Percentiles rank a stretch among this genome's conserved stretches.
These are phyloP conservation scores for Nothophoma quercina DNA, from an alignment of 2,329 filamentous ascomycete genomes.

Conservation along the genomic window DNA sequence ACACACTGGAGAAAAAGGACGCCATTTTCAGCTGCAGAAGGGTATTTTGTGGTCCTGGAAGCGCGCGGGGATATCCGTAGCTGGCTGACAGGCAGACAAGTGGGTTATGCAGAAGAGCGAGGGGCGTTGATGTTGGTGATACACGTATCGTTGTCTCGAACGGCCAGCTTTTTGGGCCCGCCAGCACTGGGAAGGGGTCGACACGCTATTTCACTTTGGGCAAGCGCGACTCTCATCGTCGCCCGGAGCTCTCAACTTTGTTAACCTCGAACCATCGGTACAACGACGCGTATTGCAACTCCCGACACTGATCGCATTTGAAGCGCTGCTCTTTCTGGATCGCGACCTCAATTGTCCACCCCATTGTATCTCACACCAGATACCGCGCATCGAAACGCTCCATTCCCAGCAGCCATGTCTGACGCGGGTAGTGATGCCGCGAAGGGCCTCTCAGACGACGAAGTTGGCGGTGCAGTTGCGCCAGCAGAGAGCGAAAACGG, in stretches of 20 bases:
- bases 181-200: constrained; percentile 41
- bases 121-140: constrained; percentile 39
- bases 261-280: constrained; percentile 17
- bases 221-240: constrained; percentile 25
- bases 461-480: constrained; percentile 42
- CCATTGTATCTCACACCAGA: neutral
- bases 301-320: neutral
- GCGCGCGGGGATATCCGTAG: constrained; percentile 11
- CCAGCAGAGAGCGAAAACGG: constrained; percentile 42
- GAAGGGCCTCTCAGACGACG: constrained; percentile 43
- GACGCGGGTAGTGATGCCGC: constrained; percentile 31
- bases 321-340: neutral
- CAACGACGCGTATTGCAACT: constrained; percentile 15
- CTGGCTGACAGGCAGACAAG: constrained; percentile 21
- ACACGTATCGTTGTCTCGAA: constrained; percentile 35
- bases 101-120: constrained; percentile 31
- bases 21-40: constrained; percentile 39
- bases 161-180: constrained; percentile 35
- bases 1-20: constrained; percentile 54
- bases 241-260: constrained; percentile 35
- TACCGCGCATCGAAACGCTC: constrained; percentile 9
- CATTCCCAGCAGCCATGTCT: constrained; percentile 43
- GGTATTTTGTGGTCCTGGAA: constrained; percentile 14
- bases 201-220: constrained; percentile 31
- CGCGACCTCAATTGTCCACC: constrained; percentile 1